phyloP scores from a whole-genome alignment of 306 rosid species.

The Mimosa bimucronata region DNA sequence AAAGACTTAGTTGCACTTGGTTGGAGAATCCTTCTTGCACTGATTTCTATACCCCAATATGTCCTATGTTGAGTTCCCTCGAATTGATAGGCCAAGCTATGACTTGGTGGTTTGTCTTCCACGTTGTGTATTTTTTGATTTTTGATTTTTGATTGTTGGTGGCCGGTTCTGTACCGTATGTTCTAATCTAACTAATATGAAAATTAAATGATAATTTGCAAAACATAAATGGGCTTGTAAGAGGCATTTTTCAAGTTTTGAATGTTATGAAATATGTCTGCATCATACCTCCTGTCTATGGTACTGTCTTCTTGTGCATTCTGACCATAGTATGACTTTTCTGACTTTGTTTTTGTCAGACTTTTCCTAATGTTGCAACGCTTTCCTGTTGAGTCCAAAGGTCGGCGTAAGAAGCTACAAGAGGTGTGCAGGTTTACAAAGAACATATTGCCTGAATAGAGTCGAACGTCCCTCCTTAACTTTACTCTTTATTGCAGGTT shows the following conservation, averaged over 20 bases:
- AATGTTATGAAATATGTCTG: not conserved
- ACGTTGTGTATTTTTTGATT: not conserved
- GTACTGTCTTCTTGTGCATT: constrained; percentile 13
- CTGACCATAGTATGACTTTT: constrained; percentile 3
- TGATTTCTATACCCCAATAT: not conserved
- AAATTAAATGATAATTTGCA: not conserved
- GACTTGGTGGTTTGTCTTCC: not conserved
- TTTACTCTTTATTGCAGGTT: constrained; percentile 64
- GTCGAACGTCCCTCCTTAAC: not conserved
- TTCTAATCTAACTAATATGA: not conserved
- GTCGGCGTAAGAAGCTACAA: constrained; percentile 97
- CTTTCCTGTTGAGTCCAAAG: constrained; percentile 98
- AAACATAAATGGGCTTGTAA: not conserved
- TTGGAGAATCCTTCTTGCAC: not conserved
- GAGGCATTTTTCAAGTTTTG: constrained; percentile 6
- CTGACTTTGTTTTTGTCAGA: constrained; percentile 58
- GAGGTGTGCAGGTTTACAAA: constrained; percentile 61
- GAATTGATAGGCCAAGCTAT: not conserved
- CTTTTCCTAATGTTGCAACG: constrained; percentile 98
- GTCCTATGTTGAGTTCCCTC: not conserved
- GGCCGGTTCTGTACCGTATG: not conserved
- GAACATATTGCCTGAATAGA: not conserved
- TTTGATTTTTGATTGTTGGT: not conserved
- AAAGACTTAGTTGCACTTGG: not conserved
- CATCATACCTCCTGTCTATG: constrained; percentile 18